Percentiles rank a stretch among this genome's conserved stretches.
phyloP scores from a whole-genome alignment of 2,329 filamentous ascomycete species.

The Lachnellula occidentalis region DNA sequence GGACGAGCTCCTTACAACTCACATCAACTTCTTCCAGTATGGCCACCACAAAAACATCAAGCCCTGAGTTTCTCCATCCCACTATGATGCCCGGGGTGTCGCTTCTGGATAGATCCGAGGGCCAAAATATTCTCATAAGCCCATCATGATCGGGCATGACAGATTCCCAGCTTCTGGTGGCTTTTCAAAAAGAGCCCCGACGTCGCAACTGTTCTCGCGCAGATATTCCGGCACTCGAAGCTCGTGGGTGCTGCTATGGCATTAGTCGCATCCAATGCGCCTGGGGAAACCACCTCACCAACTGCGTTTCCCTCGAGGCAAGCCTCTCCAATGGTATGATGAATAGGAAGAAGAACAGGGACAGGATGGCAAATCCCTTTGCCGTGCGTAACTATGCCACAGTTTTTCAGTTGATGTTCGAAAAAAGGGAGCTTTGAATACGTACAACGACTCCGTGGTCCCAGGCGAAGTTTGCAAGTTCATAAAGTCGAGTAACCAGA shows the following conservation, averaged over 20 bases:
- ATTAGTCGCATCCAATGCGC: conserved; percentile 18
- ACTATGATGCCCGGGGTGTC: conserved; percentile 79
- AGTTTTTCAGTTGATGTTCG: conserved; percentile 9
- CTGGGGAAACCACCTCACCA: conserved; percentile 50
- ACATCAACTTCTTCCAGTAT: conserved; percentile 90
- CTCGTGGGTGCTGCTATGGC: conserved; percentile 68
- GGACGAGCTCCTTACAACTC: conserved; percentile 30
- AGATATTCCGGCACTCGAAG: conserved; percentile 74
- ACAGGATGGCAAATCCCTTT: conserved; percentile 79
- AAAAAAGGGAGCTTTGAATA: conserved; percentile 17
- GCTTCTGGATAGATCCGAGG: conserved; percentile 71
- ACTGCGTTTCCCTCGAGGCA: conserved; percentile 69
- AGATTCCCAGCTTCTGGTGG: conserved; percentile 22
- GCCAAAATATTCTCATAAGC: conserved; percentile 98
- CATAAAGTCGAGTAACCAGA: conserved; percentile 92
- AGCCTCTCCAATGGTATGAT: conserved; percentile 80
- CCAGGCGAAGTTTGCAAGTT: conserved; percentile 95
- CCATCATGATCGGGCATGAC: conserved; percentile 74
- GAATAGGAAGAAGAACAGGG: conserved; percentile 76
- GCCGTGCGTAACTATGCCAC: conserved; percentile 67
- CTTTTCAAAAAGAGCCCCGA: conserved; percentile 79
- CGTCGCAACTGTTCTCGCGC: conserved; percentile 92
- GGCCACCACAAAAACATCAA: conserved; percentile 86
- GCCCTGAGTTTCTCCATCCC: conserved; percentile 88
- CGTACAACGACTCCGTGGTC: conserved; percentile 94